Evolutionary conservation across 2,329 filamentous ascomycete species (phyloP).

Genomic region (Pyricularia pennisetigena): DNA sequence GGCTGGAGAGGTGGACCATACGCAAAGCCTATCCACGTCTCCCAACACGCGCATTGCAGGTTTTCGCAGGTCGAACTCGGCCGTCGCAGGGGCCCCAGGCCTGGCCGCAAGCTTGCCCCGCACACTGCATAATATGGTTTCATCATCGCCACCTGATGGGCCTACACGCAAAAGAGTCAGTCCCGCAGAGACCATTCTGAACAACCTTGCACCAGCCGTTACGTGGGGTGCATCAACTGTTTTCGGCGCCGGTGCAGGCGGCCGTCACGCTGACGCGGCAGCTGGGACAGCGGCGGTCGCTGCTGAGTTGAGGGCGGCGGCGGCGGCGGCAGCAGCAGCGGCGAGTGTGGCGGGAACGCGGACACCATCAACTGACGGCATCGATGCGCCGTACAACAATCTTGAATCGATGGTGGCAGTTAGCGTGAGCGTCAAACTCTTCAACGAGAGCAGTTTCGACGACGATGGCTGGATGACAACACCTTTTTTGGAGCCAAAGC

Average conservation of each 20-base stretch:
- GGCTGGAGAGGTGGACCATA: conserved; percentile 21
- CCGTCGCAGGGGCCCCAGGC: conserved; percentile 35
- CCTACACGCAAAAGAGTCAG: conserved; percentile 42
- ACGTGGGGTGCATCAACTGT: conserved; percentile 39
- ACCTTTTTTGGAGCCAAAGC: conserved; percentile 44
- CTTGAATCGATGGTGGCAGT: conserved; percentile 27
- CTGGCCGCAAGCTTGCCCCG: conserved; percentile 45
- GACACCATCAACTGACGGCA: conserved; percentile 5
- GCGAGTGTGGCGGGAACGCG: background rate
- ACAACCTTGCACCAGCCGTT: conserved; percentile 41
- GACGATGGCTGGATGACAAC: conserved; percentile 56
- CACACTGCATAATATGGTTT: conserved; percentile 27
- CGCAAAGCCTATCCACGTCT: conserved; percentile 48
- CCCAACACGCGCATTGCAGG: conserved; percentile 38
- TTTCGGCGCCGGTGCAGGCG: conserved; percentile 17
- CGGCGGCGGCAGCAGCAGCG: background rate
- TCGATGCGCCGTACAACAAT: background rate
- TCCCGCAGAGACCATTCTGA: conserved; percentile 50
- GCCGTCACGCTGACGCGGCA: background rate
- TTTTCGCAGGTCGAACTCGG: conserved; percentile 43
- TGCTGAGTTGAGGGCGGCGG: background rate
- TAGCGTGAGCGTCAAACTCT: conserved; percentile 41
- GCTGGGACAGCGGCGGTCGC: background rate
- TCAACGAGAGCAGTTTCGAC: conserved; percentile 57
- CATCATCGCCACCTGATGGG: conserved; percentile 28